phyloP scores from a whole-genome alignment of 2,329 filamentous ascomycete species.

The Monilinia aucupariae region DNA sequence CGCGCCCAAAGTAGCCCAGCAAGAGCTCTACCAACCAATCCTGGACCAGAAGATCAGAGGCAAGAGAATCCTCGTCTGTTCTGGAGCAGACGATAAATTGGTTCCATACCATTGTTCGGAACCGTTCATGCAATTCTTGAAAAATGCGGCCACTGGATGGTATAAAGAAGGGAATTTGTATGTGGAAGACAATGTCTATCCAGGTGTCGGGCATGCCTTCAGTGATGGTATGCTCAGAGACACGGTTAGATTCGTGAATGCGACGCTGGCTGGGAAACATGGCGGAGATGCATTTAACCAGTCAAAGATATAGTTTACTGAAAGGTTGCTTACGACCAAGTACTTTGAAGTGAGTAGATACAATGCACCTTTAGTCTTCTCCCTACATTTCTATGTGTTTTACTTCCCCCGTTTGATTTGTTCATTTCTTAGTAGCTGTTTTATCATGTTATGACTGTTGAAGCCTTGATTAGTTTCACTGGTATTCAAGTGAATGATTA shows the following conservation, averaged over 20 bases:
- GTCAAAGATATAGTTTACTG: conserved; percentile 24
- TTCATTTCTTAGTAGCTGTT: background rate
- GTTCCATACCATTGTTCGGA: conserved; percentile 61
- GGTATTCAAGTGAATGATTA: background rate
- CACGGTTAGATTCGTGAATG: conserved; percentile 57
- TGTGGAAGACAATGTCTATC: conserved; percentile 62
- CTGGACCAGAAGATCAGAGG: conserved; percentile 48
- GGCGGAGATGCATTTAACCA: background rate
- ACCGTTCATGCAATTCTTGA: conserved; percentile 58
- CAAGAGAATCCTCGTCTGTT: conserved; percentile 61
- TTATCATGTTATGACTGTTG: background rate
- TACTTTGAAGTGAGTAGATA: no score
- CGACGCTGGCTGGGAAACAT: conserved; percentile 26
- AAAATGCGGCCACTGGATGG: conserved; percentile 46
- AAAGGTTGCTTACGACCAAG: no score
- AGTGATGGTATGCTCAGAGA: conserved; percentile 61
- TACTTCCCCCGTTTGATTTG: background rate
- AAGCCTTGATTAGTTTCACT: background rate
- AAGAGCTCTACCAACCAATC: conserved; percentile 42
- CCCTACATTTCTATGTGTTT: background rate
- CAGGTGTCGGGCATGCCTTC: conserved; percentile 65
- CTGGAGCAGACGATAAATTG: conserved; percentile 62
- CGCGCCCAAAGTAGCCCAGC: conserved; percentile 36
- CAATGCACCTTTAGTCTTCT: background rate
- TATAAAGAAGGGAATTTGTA: conserved; percentile 50